These are phyloP conservation scores for Dacryopinax spathularia DNA, from an alignment of 768 basidiomycete genomes.

Conservation along the genomic window DNA sequence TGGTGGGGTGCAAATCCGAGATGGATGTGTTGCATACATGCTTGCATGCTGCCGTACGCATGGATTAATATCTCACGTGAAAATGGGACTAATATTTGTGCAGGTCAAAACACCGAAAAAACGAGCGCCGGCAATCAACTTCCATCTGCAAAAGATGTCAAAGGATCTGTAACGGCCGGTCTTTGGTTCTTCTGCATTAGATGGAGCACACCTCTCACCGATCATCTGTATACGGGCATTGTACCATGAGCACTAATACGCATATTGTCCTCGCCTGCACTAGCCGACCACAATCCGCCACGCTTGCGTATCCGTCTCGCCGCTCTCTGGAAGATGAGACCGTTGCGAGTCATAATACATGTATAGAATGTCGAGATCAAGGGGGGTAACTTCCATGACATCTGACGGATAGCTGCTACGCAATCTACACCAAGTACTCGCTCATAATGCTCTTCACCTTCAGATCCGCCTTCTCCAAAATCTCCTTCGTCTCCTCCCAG, in stretches of 20 bases:
- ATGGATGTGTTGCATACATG: conserved; percentile 57
- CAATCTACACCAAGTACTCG: neutral
- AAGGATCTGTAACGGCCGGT: neutral
- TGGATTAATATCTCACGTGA: conserved; percentile 4
- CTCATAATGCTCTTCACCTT: neutral
- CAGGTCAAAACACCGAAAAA: conserved; percentile 56
- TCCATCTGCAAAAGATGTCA: conserved; percentile 39
- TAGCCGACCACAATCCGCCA: too few relatives aligned
- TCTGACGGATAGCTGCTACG: too few relatives aligned
- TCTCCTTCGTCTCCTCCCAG: conserved; percentile 4
- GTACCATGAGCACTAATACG: too few relatives aligned
- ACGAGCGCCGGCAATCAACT: conserved; percentile 72
- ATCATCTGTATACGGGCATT: too few relatives aligned
- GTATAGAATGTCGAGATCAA: too few relatives aligned
- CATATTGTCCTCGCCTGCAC: too few relatives aligned
- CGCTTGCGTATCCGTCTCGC: too few relatives aligned
- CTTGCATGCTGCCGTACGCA: conserved; percentile 71
- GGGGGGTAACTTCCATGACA: too few relatives aligned
- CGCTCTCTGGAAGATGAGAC: too few relatives aligned
- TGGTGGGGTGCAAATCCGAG: conserved; percentile 39
- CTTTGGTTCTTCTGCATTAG: too few relatives aligned
- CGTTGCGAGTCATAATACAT: too few relatives aligned
- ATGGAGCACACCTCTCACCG: too few relatives aligned
- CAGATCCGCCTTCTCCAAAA: neutral
- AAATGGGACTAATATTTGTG: neutral